Conservation (phyloP, 129 eudicot genomes). For the Smallanthus sonchifolius region DNA sequence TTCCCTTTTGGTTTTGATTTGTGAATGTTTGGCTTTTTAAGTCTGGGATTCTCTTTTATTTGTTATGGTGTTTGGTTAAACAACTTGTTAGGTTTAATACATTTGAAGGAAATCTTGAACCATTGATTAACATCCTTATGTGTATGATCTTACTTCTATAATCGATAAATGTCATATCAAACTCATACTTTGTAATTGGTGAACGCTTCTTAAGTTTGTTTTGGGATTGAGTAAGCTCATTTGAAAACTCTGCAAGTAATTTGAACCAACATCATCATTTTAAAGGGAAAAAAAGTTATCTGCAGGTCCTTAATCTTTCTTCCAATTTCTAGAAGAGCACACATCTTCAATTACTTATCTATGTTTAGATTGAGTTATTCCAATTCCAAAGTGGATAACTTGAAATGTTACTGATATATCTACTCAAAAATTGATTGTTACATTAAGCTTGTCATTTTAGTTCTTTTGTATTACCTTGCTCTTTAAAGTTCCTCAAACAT, state of each 20-base stretch:
- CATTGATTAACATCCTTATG: neutral
- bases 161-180: neutral
- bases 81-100: neutral
- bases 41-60: neutral
- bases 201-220: neutral
- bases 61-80: neutral
- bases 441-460: slow-evolving; percentile 1
- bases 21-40: neutral
- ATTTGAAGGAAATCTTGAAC: neutral
- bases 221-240: slow-evolving; percentile 1
- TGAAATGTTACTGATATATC: slow-evolving; percentile 7
- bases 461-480: neutral
- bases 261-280: neutral
- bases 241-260: slow-evolving; percentile 7
- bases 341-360: neutral
- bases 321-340: slow-evolving; percentile 1
- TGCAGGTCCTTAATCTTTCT: slow-evolving; percentile 7
- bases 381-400: neutral
- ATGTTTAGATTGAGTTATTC: slow-evolving; percentile 3
- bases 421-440: neutral
- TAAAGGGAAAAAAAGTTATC: neutral
- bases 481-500: neutral
- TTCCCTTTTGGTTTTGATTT: neutral
- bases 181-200: slow-evolving; percentile 6
- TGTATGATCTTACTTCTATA: slow-evolving; percentile 1